phyloP scores from a whole-genome alignment of 345 rosid species.

The Populus alba region DNA sequence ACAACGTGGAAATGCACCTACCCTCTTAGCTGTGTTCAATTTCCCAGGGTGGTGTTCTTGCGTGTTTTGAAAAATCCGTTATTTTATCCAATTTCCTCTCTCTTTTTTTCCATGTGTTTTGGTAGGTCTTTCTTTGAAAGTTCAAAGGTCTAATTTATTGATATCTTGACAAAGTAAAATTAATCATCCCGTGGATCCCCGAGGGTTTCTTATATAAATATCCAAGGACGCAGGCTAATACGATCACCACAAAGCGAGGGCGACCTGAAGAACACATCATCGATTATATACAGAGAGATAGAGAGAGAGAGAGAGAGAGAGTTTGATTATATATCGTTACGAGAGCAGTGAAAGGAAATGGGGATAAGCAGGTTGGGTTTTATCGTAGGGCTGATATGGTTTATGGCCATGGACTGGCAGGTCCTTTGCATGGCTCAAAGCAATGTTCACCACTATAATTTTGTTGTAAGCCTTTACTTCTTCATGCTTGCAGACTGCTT shows the following conservation, averaged over 20 bases:
- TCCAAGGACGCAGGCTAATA: not conserved
- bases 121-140: no score
- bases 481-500: not conserved
- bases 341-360: not conserved
- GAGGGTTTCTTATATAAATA: not conserved
- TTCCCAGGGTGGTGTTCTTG: not conserved
- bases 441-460: conserved; percentile 2
- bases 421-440: not conserved
- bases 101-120: no score
- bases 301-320: not conserved
- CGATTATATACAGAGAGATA: no score
- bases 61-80: no score
- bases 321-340: not conserved
- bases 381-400: not conserved
- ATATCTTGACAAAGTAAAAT: no score
- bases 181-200: no score
- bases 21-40: no score
- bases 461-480: conserved; percentile 10
- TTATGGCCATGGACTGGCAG: not conserved
- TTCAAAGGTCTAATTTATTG: no score
- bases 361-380: not conserved
- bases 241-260: not conserved
- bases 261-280: not conserved
- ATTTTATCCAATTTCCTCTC: no score
- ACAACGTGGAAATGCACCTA: no score